Conservation (phyloP, 495 filamentous ascomycete species). For the Aspergillus wentii region DNA sequence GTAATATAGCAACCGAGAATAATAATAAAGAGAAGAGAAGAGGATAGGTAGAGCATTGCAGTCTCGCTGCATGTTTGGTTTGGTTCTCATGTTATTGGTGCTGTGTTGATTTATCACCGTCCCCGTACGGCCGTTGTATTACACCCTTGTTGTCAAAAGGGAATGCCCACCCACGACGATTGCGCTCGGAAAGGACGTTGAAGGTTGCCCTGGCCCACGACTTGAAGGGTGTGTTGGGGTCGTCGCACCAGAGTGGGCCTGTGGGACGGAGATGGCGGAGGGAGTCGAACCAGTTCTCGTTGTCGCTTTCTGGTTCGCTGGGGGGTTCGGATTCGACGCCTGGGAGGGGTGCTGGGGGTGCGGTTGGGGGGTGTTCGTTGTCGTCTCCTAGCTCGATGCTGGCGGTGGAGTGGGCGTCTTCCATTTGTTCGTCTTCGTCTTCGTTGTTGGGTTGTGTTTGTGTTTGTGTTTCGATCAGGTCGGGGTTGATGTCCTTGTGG, state of each 20-base stretch:
- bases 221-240: slow-evolving; percentile 38
- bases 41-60: no score
- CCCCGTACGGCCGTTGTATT: slow-evolving; percentile 20
- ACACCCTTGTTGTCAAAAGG: slow-evolving; percentile 32
- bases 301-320: slow-evolving; percentile 10
- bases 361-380: slow-evolving; percentile 9
- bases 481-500: slow-evolving; percentile 2
- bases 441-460: no score
- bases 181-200: slow-evolving; percentile 23
- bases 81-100: no score
- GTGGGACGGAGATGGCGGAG: slow-evolving; percentile 22
- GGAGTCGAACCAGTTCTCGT: slow-evolving; percentile 34
- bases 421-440: slow-evolving; percentile 15
- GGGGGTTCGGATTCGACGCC: slow-evolving; percentile 1
- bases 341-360: not conserved
- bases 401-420: slow-evolving; percentile 31
- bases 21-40: no score
- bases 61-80: no score
- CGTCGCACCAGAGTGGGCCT: slow-evolving; percentile 28
- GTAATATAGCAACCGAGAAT: no score
- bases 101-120: no score
- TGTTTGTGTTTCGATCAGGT: slow-evolving; percentile 12
- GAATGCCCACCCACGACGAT: slow-evolving; percentile 22
- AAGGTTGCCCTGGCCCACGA: slow-evolving; percentile 34
- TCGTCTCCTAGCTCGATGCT: slow-evolving; percentile 41